Percentiles rank a stretch among this genome's conserved stretches.
Evolutionary conservation across 2,329 filamentous ascomycete species (phyloP).

Genomic region (Fusarium abutilonis): DNA sequence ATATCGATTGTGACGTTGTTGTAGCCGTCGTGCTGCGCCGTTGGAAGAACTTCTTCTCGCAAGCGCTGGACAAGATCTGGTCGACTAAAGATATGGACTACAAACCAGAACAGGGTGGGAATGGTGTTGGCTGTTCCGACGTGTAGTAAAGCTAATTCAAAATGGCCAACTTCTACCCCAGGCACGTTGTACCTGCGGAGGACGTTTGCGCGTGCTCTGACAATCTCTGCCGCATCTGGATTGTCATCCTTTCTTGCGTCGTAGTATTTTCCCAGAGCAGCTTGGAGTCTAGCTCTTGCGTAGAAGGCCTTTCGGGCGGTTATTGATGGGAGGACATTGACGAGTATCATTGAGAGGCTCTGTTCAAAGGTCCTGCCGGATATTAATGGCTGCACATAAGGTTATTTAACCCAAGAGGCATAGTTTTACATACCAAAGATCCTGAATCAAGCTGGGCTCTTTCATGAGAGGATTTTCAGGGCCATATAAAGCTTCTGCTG

Average conservation of each 20-base stretch:
- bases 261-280: slow-evolving; percentile 21
- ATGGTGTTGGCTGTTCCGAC: slow-evolving; percentile 52
- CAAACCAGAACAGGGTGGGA: slow-evolving; percentile 52
- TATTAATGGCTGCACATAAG: background rate
- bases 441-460: background rate
- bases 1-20: slow-evolving; percentile 48
- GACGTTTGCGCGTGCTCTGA: slow-evolving; percentile 13
- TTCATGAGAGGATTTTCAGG: slow-evolving; percentile 22
- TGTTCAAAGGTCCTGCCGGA: slow-evolving; percentile 16
- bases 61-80: slow-evolving; percentile 45
- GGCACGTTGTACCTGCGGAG: slow-evolving; percentile 8
- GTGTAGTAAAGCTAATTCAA: slow-evolving; percentile 47
- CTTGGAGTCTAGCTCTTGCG: slow-evolving; percentile 19
- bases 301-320: slow-evolving; percentile 18
- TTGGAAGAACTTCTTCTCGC: slow-evolving; percentile 46
- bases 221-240: slow-evolving; percentile 45
- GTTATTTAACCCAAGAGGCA: background rate
- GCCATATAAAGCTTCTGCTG: slow-evolving; percentile 23
- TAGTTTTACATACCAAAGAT: slow-evolving; percentile 16
- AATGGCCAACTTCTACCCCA: slow-evolving; percentile 9
- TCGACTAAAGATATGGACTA: slow-evolving; percentile 47
- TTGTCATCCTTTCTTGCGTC: slow-evolving; percentile 11
- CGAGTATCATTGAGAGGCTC: slow-evolving; percentile 9
- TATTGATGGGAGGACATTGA: slow-evolving; percentile 23
- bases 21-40: background rate